Evolutionary conservation across 1,139 yeast genomes (phyloP), one percentile per base, ranked within the genome.

Genomic region (Pichia cactophila): DNA sequence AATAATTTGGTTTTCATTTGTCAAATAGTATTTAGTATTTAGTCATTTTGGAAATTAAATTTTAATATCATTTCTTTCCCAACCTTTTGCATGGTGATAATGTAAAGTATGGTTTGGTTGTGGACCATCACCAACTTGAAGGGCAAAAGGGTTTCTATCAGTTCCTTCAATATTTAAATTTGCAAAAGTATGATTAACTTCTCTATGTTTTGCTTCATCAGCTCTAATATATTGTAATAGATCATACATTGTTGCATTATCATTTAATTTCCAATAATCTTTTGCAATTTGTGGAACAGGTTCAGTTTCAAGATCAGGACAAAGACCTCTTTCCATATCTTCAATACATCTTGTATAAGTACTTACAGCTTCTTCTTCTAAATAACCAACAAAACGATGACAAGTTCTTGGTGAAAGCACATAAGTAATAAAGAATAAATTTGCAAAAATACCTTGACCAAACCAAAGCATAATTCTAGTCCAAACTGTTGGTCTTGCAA

Each of bases 361-460:
- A 51, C 77, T 70, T 17, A 84, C 87, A 1, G 90, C 90, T 62
- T 84, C 90, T 61, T 84, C 92, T 63, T 84, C 92, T 43, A 84
- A 70, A 62, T 84, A 83, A 2, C 92, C 92, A 43, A 84, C 92
- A 62, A 84, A 83, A 53, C 92, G 69, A 60, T 84, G 92, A 58
- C 90, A 83, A 50, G 80, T 75, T 46, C 73, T 73, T 14, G 92
- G 90, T 53, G 75, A 72, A 40, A 77, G 56, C 50, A 84, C 66
- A 65, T 84, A 84, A 42, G 75, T 68, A 48, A 81, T 63, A 65
- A 84, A 83, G 70, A 84, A 84, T 28, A 75, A 49, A 64, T 83
- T 83, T 65, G 81, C 76, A 63, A 84, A 84, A 3, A 83, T 78
- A 11, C 90, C 90, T 61, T 84, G 92, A 2, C 86, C 89, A 43